phyloP scores from a whole-genome alignment of 2,329 filamentous ascomycete genomes.

The Fusarium buxicola region DNA sequence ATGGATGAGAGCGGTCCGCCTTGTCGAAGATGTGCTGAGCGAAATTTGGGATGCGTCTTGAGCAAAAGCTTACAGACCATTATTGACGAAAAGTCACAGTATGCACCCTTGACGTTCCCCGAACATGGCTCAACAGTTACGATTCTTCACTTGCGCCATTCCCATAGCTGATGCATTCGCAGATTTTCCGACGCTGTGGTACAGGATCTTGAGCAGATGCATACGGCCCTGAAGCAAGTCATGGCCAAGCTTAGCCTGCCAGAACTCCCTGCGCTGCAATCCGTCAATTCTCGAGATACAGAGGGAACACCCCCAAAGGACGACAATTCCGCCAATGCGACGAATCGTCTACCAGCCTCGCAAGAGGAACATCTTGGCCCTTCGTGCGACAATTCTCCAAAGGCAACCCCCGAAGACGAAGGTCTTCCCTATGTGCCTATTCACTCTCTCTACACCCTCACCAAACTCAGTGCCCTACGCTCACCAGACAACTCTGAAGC shows the following conservation, averaged over 20 bases:
- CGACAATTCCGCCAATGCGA: conserved; percentile 11
- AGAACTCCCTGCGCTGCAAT: conserved; percentile 40
- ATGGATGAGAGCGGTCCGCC: conserved; percentile 56
- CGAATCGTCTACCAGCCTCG: conserved; percentile 19
- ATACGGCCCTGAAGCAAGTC: conserved; percentile 41
- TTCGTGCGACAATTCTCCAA: conserved; percentile 47
- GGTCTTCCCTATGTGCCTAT: conserved; percentile 54
- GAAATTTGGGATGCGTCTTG: conserved; percentile 53
- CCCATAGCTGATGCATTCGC: neutral
- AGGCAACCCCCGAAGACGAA: conserved; percentile 49
- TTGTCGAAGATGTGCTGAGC: conserved; percentile 53
- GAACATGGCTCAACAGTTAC: neutral
- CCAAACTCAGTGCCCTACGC: conserved; percentile 52
- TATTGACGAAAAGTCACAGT: conserved; percentile 56
- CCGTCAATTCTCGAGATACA: conserved; percentile 33
- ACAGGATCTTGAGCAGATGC: conserved; percentile 44
- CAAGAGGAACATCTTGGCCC: conserved; percentile 41
- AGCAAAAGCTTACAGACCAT: conserved; percentile 57
- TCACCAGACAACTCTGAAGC: conserved; percentile 48
- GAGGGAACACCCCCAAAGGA: conserved; percentile 43
- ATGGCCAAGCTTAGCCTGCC: conserved; percentile 43
- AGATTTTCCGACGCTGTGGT: conserved; percentile 37
- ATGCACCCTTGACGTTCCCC: neutral
- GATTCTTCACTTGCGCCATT: too few relatives aligned
- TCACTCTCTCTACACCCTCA: conserved; percentile 54